Evolutionary conservation across 1,139 yeast species (phyloP).

Genomic region (Taphrina populina): DNA sequence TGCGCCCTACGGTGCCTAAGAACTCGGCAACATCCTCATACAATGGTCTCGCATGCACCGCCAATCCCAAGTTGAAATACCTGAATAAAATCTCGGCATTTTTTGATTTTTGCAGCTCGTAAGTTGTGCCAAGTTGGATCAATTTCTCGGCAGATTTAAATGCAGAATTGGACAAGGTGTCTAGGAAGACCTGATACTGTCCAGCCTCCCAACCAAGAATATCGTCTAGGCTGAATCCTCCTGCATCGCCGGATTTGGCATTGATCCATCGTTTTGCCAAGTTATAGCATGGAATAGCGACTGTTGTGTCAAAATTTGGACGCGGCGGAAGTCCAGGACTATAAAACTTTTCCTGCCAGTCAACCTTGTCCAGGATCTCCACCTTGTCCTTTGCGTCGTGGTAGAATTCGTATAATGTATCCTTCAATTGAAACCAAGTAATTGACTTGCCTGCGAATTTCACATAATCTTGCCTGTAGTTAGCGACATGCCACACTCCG

Average conservation of each 20-base stretch:
- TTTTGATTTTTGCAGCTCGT: conserved; percentile 54
- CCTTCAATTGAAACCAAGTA: conserved; percentile 78
- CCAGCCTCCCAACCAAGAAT: conserved; percentile 62
- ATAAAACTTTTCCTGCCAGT: conserved; percentile 83
- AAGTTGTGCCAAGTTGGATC: conserved; percentile 50
- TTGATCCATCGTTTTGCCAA: conserved; percentile 67
- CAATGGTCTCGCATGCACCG: conserved; percentile 35
- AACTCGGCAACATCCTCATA: conserved; percentile 66
- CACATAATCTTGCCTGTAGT: conserved; percentile 51
- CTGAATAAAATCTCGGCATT: conserved; percentile 83
- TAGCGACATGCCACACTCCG: too few relatives aligned
- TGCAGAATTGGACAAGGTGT: conserved; percentile 54
- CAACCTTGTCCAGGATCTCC: conserved; percentile 60
- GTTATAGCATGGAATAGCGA: conserved; percentile 69
- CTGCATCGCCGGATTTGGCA: conserved; percentile 41
- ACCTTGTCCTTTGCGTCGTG: conserved; percentile 44
- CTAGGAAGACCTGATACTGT: conserved; percentile 77
- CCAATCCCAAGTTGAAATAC: conserved; percentile 59
- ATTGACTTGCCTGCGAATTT: conserved; percentile 68
- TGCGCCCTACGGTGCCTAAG: conserved; percentile 90
- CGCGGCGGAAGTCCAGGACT: conserved; percentile 80
- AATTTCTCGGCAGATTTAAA: conserved; percentile 47
- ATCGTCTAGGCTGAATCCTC: conserved; percentile 49
- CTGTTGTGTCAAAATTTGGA: conserved; percentile 72
- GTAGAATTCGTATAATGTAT: conserved; percentile 63